Conservation (phyloP, 2,329 filamentous ascomycete genomes). For the Xylaria sp. region DNA sequence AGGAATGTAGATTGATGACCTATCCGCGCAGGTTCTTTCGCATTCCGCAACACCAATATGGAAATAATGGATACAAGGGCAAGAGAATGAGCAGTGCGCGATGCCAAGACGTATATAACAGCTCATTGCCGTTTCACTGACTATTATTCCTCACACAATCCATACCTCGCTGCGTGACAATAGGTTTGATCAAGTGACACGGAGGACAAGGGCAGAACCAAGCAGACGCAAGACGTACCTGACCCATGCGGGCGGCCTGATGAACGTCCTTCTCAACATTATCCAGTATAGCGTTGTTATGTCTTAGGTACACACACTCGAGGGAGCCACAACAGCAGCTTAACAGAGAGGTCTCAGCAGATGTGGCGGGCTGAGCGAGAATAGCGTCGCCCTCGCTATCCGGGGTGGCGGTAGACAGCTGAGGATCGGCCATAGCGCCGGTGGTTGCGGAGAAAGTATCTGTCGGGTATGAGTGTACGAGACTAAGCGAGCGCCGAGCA, state of each 20-base stretch:
- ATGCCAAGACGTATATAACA: background rate
- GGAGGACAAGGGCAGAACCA: background rate
- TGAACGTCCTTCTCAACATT: slow-evolving; percentile 86
- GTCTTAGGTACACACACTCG: slow-evolving; percentile 79
- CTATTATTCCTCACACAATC: background rate
- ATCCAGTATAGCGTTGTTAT: slow-evolving; percentile 79
- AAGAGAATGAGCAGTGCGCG: background rate
- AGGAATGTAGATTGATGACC: slow-evolving; percentile 34
- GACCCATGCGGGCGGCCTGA: slow-evolving; percentile 84
- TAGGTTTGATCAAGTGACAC: background rate
- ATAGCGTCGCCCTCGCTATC: slow-evolving; percentile 16
- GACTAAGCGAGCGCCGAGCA: slow-evolving; percentile 13
- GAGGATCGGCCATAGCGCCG: slow-evolving; percentile 23
- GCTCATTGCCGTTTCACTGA: background rate
- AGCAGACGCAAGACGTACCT: slow-evolving; percentile 68
- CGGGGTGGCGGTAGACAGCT: slow-evolving; percentile 4
- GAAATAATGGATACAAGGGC: background rate
- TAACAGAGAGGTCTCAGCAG: slow-evolving; percentile 45
- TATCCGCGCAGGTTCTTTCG: background rate
- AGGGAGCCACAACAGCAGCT: slow-evolving; percentile 84
- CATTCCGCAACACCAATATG: slow-evolving; percentile 11
- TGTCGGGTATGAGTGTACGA: slow-evolving; percentile 6
- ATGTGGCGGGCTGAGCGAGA: slow-evolving; percentile 20
- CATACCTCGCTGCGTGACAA: background rate
- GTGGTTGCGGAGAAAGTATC: slow-evolving; percentile 8